phyloP scores from a whole-genome alignment of 2,329 filamentous ascomycete species.

The Ustulina deusta region DNA sequence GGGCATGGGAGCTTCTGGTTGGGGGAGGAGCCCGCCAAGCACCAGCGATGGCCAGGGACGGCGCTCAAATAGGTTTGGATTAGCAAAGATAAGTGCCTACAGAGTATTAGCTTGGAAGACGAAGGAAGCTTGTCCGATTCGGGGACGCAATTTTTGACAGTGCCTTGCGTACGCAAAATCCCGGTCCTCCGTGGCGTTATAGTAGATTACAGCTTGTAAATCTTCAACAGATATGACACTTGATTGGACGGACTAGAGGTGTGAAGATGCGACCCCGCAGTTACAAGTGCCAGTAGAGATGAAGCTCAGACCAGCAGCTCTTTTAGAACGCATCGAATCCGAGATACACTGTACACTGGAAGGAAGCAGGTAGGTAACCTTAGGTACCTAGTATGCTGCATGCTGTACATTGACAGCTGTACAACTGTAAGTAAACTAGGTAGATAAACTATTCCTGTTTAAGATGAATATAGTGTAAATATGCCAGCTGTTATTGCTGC shows the following conservation, averaged over 20 bases:
- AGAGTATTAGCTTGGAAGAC: slow-evolving; percentile 1
- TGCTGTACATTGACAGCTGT: background rate
- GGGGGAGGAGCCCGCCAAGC: slow-evolving; percentile 29
- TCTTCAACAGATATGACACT: background rate
- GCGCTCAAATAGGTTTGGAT: slow-evolving; percentile 32
- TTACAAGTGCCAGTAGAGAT: slow-evolving; percentile 7
- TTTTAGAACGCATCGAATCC: no score
- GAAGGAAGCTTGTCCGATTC: slow-evolving; percentile 17
- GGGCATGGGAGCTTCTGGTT: slow-evolving; percentile 26
- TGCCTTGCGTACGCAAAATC: background rate
- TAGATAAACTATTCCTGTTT: slow-evolving; percentile 1
- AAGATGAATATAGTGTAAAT: background rate
- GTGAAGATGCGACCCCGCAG: slow-evolving; percentile 19
- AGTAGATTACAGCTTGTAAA: background rate
- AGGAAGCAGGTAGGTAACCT: no score
- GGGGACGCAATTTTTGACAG: slow-evolving; percentile 29
- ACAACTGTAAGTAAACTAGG: background rate
- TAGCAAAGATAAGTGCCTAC: background rate
- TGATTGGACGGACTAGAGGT: slow-evolving; percentile 31
- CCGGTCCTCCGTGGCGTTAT: background rate
- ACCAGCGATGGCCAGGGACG: slow-evolving; percentile 1
- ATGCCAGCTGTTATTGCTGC: background rate
- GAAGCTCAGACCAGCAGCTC: slow-evolving; percentile 28
- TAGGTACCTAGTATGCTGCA: no score
- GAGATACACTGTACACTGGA: no score